Conservation (phyloP, 2,329 filamentous ascomycete species). For the Lasiodiplodia hormozganensis region DNA sequence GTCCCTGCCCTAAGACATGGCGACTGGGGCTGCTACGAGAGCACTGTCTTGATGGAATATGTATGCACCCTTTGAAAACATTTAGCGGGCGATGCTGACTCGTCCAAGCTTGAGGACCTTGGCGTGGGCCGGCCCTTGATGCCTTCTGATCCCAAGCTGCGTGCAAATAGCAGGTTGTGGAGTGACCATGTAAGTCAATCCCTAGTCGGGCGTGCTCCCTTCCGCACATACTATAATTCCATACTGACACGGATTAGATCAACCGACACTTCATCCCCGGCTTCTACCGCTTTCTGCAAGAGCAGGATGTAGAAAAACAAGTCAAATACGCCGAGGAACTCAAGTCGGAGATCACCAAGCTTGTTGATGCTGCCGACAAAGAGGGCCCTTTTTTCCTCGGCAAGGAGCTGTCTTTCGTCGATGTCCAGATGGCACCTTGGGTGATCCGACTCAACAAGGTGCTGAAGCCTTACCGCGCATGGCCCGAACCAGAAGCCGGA, state of each 20-base stretch:
- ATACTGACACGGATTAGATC: slow-evolving; percentile 58
- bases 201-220: neutral
- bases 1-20: slow-evolving; percentile 80
- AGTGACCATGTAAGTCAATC: slow-evolving; percentile 68
- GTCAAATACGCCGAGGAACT: slow-evolving; percentile 66
- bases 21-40: slow-evolving; percentile 84
- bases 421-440: slow-evolving; percentile 79
- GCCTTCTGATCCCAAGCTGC: slow-evolving; percentile 69
- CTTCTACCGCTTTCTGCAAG: slow-evolving; percentile 77
- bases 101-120: slow-evolving; percentile 74
- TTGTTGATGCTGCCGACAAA: slow-evolving; percentile 63
- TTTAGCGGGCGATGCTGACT: slow-evolving; percentile 3
- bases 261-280: slow-evolving; percentile 77
- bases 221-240: too few species aligned
- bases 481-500: slow-evolving; percentile 68
- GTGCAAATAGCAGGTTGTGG: slow-evolving; percentile 81
- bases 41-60: slow-evolving; percentile 84
- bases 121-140: slow-evolving; percentile 66
- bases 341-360: slow-evolving; percentile 68
- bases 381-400: slow-evolving; percentile 75
- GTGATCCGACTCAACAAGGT: slow-evolving; percentile 72
- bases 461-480: slow-evolving; percentile 68
- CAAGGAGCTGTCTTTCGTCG: slow-evolving; percentile 66
- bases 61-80: slow-evolving; percentile 49
- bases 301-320: slow-evolving; percentile 66